These are phyloP conservation scores for Vanrija pseudolonga DNA, from an alignment of 1,284 basidiomycete genomes.

Conservation along the genomic window DNA sequence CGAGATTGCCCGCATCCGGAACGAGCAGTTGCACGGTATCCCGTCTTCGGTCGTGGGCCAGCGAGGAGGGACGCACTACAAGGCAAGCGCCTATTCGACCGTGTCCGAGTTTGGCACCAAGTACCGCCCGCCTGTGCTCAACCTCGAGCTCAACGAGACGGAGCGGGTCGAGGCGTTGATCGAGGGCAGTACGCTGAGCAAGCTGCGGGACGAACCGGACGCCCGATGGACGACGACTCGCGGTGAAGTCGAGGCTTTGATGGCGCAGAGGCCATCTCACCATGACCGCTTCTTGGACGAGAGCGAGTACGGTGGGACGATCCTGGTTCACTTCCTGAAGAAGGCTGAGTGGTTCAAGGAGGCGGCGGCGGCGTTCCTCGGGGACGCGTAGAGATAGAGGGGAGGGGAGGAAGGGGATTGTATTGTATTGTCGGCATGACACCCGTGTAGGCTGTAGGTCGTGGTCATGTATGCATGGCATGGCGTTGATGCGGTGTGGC, in stretches of 20 bases:
- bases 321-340: conserved; percentile 96
- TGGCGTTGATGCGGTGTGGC: too few species aligned
- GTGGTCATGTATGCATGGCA: too few species aligned
- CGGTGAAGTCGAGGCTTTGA: conserved; percentile 54
- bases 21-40: conserved; percentile 37
- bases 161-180: conserved; percentile 88
- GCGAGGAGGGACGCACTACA: conserved; percentile 20
- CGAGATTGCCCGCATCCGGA: conserved; percentile 67
- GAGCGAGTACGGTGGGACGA: conserved; percentile 72
- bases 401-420: too few species aligned
- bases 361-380: conserved; percentile 80
- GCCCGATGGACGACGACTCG: conserved; percentile 10
- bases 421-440: conserved; percentile 14
- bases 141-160: conserved; percentile 54
- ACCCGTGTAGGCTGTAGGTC: too few species aligned
- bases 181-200: conserved; percentile 58
- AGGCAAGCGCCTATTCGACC: conserved; percentile 63
- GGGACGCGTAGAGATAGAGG: conserved; percentile 57
- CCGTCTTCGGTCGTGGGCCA: conserved; percentile 13
- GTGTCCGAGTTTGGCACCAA: conserved; percentile 78
- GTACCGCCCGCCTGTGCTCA: conserved; percentile 69
- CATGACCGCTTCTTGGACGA: conserved; percentile 59
- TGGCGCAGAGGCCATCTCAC: conserved; percentile 39
- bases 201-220: conserved; percentile 20
- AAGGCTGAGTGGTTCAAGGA: conserved; percentile 94